These are phyloP conservation scores for Phlebiopsis gigantea DNA, from an alignment of 768 basidiomycete genomes.

Conservation along the genomic window DNA sequence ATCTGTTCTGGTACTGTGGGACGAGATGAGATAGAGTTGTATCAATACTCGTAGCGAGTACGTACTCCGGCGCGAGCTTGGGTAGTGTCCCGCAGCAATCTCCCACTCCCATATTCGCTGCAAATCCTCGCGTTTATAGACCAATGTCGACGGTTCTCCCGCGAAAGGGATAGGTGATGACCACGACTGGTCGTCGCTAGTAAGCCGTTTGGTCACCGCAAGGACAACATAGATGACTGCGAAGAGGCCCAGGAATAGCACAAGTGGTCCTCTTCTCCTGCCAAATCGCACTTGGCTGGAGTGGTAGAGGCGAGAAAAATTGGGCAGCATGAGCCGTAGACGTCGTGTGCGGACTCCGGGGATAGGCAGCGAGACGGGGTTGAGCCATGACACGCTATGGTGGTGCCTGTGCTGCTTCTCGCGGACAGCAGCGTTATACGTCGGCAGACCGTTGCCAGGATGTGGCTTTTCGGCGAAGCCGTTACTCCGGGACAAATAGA, in stretches of 20 bases:
- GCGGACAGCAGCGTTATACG: constrained; percentile 47
- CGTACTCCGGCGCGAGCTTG: constrained; percentile 74
- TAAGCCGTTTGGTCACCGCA: constrained; percentile 57
- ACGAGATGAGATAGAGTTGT: constrained; percentile 1
- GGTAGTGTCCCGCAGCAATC: constrained; percentile 89
- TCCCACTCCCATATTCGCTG: constrained; percentile 97
- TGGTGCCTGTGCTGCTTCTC: constrained; percentile 57
- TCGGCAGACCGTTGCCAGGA: constrained; percentile 38
- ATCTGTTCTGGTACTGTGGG: constrained; percentile 66
- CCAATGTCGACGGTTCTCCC: constrained; percentile 59
- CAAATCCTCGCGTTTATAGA: constrained; percentile 73
- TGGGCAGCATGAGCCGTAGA: constrained; percentile 54
- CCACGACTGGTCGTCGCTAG: constrained; percentile 58
- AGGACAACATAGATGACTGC: constrained; percentile 49
- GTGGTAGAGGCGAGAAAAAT: constrained; percentile 56
- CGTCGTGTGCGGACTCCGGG: constrained; percentile 53
- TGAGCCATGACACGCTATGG: constrained; percentile 47
- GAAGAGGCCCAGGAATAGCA: constrained; percentile 37
- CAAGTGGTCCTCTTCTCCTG: constrained; percentile 44
- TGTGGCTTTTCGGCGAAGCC: constrained; percentile 38
- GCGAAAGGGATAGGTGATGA: constrained; percentile 43
- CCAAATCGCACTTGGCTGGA: constrained; percentile 53
- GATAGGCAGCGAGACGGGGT: constrained; percentile 53
- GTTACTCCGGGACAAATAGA: constrained; percentile 44
- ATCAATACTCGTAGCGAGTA: constrained; percentile 18